Conservation (phyloP, 2,329 filamentous ascomycete species). For the Ceratocystis cacaofunesta region DNA sequence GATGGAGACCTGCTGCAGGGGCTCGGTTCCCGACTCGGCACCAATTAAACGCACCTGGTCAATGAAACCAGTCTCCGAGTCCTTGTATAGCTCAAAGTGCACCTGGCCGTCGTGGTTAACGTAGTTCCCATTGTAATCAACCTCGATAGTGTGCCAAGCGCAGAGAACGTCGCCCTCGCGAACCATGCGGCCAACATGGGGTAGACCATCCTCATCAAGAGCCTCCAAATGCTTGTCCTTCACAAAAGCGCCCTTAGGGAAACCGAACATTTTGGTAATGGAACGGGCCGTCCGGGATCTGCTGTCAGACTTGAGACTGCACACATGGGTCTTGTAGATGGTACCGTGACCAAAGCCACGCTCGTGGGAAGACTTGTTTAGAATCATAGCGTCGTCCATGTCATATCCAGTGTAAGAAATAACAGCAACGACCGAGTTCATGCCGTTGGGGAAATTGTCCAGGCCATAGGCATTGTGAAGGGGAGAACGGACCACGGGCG, state of each 20-base stretch:
- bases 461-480: slow-evolving; percentile 92
- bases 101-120: slow-evolving; percentile 77
- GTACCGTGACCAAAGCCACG: slow-evolving; percentile 90
- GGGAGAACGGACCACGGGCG: slow-evolving; percentile 78
- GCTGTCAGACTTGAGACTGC: slow-evolving; percentile 68
- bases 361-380: slow-evolving; percentile 95
- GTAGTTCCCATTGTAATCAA: slow-evolving; percentile 61
- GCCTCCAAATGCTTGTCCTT: slow-evolving; percentile 54
- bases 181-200: slow-evolving; percentile 62
- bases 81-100: slow-evolving; percentile 88
- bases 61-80: slow-evolving; percentile 71
- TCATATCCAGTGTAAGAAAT: slow-evolving; percentile 98
- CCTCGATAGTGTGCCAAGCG: slow-evolving; percentile 77
- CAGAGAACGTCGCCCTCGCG: slow-evolving; percentile 72
- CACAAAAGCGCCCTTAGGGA: slow-evolving; percentile 62
- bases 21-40: slow-evolving; percentile 66
- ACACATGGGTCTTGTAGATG: slow-evolving; percentile 94
- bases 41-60: slow-evolving; percentile 89
- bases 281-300: slow-evolving; percentile 50
- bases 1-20: slow-evolving; percentile 75
- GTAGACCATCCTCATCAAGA: slow-evolving; percentile 78
- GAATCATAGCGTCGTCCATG: slow-evolving; percentile 99
- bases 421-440: slow-evolving; percentile 88
- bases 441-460: slow-evolving; percentile 96
- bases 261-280: slow-evolving; percentile 75